Percentiles rank a stretch among this genome's conserved stretches.
Evolutionary conservation across 768 basidiomycete species (phyloP).

Genomic region (Tephrocybe sp.): DNA sequence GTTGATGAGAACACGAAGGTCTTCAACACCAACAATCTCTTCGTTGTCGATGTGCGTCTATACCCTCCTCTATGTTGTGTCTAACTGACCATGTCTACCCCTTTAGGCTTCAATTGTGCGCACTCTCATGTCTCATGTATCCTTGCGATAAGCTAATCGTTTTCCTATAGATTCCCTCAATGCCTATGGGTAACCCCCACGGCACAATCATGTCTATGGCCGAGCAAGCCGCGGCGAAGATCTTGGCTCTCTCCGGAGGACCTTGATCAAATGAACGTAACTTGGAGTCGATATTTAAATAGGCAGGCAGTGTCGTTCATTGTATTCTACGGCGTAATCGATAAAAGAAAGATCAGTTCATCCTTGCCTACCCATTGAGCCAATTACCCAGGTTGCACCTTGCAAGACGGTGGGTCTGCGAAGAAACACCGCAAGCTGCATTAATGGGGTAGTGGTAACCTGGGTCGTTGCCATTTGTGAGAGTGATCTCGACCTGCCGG

Average conservation of each 20-base stretch:
- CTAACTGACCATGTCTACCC: background rate
- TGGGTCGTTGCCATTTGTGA: no score
- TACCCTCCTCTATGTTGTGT: background rate
- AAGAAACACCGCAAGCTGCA: no score
- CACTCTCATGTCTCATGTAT: slow-evolving; percentile 1
- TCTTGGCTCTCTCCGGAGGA: slow-evolving; percentile 54
- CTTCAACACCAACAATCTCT: slow-evolving; percentile 46
- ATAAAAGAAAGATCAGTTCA: background rate
- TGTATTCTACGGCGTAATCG: background rate
- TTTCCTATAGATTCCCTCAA: slow-evolving; percentile 40
- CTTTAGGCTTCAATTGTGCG: slow-evolving; percentile 35
- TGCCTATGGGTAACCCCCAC: slow-evolving; percentile 61
- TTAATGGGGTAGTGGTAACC: no score
- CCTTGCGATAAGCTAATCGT: background rate
- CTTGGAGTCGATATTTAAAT: background rate
- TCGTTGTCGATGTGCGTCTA: slow-evolving; percentile 51
- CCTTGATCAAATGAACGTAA: slow-evolving; percentile 34
- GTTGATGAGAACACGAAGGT: slow-evolving; percentile 63
- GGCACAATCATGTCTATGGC: slow-evolving; percentile 56
- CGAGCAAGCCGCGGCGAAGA: slow-evolving; percentile 57
- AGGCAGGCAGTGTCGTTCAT: background rate
- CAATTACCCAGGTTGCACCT: no score
- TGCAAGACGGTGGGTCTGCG: no score
- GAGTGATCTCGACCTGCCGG: no score
- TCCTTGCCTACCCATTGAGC: no score